Percentiles rank a stretch among this genome's conserved stretches.
Conservation (phyloP, 2,329 filamentous ascomycete species). For the Tolypocladium ovalisporum region DNA sequence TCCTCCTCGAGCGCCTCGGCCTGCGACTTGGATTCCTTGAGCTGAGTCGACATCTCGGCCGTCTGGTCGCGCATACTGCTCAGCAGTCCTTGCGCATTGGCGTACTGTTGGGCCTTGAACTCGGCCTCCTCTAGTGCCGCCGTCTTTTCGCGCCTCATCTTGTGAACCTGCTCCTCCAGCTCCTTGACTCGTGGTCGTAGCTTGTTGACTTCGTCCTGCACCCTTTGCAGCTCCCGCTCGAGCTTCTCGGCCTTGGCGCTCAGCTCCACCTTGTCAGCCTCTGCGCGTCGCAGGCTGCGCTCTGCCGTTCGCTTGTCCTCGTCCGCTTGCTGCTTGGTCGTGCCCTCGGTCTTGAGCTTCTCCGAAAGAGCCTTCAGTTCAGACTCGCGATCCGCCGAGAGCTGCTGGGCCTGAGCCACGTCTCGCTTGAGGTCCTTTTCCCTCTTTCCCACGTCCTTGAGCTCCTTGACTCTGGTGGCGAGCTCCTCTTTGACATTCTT, state of each 20-base stretch:
- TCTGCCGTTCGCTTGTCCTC: slow-evolving; percentile 65
- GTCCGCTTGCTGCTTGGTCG: slow-evolving; percentile 61
- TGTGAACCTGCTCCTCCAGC: slow-evolving; percentile 63
- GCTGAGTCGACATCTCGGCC: slow-evolving; percentile 76
- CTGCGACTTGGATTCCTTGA: slow-evolving; percentile 77
- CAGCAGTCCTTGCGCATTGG: slow-evolving; percentile 73
- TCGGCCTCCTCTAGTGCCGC: slow-evolving; percentile 68
- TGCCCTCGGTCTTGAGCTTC: slow-evolving; percentile 65
- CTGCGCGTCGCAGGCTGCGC: slow-evolving; percentile 66
- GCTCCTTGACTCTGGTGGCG: slow-evolving; percentile 40
- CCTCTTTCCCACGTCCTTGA: slow-evolving; percentile 67
- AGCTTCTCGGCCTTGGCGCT: slow-evolving; percentile 63
- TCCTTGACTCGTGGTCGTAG: slow-evolving; percentile 51
- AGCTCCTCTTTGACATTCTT: slow-evolving; percentile 70
- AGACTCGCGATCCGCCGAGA: slow-evolving; percentile 60
- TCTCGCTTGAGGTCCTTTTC: slow-evolving; percentile 76
- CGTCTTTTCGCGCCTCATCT: slow-evolving; percentile 56
- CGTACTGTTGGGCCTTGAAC: slow-evolving; percentile 76
- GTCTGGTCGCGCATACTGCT: slow-evolving; percentile 90
- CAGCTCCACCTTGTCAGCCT: slow-evolving; percentile 70
- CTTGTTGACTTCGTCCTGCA: slow-evolving; percentile 62
- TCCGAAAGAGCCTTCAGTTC: slow-evolving; percentile 73
- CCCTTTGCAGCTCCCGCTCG: slow-evolving; percentile 55
- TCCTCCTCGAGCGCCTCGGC: slow-evolving; percentile 88
- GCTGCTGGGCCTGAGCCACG: slow-evolving; percentile 56